Percentiles rank a stretch among this genome's conserved stretches.
These are phyloP conservation scores for Populus tremula DNA, from an alignment of 345 rosid genomes.

Conservation along the genomic window DNA sequence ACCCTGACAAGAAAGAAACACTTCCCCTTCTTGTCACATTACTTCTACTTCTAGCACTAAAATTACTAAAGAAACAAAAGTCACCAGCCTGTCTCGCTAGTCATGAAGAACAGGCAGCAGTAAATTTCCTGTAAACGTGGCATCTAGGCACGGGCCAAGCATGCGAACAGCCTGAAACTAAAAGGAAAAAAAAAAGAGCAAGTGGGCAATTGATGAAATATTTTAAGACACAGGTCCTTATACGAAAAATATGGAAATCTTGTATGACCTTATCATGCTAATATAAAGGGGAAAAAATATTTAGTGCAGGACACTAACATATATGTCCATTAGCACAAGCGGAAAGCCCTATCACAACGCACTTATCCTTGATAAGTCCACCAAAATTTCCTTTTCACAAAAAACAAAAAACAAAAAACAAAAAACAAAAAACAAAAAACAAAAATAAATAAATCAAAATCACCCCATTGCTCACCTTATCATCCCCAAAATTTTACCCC, in stretches of 20 bases:
- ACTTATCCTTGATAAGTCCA: constrained; percentile 25
- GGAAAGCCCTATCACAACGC: constrained; percentile 8
- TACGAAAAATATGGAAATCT: not conserved
- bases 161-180: no score
- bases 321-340: constrained; percentile 6
- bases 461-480: not conserved
- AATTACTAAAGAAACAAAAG: no score
- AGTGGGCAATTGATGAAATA: not conserved
- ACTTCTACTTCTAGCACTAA: no score
- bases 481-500: not conserved
- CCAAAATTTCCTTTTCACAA: not conserved
- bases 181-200: not conserved
- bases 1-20: no score
- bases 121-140: no score
- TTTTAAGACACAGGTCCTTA: not conserved
- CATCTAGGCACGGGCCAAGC: no score
- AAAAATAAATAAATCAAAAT: not conserved
- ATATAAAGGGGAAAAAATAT: not conserved
- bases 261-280: constrained; percentile 9
- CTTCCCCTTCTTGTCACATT: no score
- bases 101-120: no score
- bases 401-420: not conserved
- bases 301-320: not conserved
- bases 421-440: not conserved
- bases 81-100: no score